Evolutionary conservation across 176 grass and related monocot species (phyloP).

Genomic region (Ampelocalamus luodianensis): DNA sequence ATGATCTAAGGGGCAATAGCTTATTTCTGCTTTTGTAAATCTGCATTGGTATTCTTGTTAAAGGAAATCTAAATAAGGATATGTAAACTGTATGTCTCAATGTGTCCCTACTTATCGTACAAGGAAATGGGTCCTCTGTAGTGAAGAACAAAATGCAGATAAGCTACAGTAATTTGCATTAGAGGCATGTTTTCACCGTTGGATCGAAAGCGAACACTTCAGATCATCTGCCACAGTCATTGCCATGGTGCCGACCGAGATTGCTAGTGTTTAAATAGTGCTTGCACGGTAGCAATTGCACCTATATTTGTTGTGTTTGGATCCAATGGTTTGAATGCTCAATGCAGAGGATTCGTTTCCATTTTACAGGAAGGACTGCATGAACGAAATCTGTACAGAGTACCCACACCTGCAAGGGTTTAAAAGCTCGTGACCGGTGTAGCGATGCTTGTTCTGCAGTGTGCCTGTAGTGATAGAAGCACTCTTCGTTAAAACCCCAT

Average conservation of each 20-base stretch:
- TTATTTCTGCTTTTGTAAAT: conserved; percentile 30
- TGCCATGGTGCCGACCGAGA: no score
- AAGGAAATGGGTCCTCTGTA: no score
- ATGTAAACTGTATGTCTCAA: background rate
- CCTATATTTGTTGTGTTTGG: no score
- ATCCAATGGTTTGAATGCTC: no score
- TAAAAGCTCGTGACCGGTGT: background rate
- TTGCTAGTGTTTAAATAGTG: no score
- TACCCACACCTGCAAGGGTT: background rate
- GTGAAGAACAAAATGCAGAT: no score
- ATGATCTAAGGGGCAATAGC: background rate
- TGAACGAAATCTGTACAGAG: background rate
- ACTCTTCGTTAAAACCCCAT: background rate
- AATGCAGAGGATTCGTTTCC: no score
- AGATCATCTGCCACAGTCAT: no score
- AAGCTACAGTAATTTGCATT: no score
- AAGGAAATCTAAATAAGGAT: background rate
- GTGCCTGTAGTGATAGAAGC: background rate
- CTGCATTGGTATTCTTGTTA: background rate
- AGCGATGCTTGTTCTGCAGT: background rate
- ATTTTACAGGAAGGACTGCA: background rate
- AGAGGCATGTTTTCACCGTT: no score
- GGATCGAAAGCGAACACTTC: no score
- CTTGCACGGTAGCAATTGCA: no score
- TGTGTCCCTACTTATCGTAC: background rate